Conservation (phyloP, 345 rosid genomes). For the Salix exigua region DNA sequence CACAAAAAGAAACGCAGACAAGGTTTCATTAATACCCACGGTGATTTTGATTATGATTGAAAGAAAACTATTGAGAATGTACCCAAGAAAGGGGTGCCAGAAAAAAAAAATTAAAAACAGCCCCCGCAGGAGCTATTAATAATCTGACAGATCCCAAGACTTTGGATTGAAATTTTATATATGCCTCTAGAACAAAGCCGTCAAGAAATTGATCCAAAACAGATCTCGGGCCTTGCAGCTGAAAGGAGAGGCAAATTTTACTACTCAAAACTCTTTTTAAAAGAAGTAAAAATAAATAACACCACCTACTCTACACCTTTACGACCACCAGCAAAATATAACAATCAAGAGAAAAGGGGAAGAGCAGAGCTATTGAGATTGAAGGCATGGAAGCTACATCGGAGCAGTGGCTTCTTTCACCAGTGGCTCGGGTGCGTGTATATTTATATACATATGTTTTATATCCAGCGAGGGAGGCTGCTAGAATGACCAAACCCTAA, state of each 20-base stretch:
- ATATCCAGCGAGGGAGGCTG: not conserved
- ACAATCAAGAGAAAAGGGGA: not conserved
- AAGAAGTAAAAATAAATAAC: no score
- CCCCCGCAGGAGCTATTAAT: not conserved
- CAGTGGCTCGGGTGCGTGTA: not conserved
- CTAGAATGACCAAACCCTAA: not conserved
- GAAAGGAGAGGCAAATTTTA: conserved; percentile 51
- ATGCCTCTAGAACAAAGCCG: conserved; percentile 70
- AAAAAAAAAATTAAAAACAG: conserved; percentile 1
- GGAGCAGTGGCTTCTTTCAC: not conserved
- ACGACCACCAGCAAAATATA: no score
- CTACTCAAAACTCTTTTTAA: not conserved
- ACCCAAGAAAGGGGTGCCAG: conserved; percentile 38
- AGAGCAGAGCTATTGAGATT: not conserved
- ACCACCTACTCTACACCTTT: no score
- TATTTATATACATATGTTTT: no score
- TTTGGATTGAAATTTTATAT: conserved; percentile 24
- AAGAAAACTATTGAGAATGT: conserved; percentile 6
- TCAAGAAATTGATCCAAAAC: conserved; percentile 38
- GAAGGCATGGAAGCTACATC: not conserved
- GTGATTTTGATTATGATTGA: no score
- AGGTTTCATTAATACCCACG: no score
- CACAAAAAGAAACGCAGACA: no score
- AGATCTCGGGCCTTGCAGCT: conserved; percentile 49
- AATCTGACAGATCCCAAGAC: conserved; percentile 25